Base-by-base conservation (phyloP, 129 eudicot genomes). In the Arctium minus region DNA sequence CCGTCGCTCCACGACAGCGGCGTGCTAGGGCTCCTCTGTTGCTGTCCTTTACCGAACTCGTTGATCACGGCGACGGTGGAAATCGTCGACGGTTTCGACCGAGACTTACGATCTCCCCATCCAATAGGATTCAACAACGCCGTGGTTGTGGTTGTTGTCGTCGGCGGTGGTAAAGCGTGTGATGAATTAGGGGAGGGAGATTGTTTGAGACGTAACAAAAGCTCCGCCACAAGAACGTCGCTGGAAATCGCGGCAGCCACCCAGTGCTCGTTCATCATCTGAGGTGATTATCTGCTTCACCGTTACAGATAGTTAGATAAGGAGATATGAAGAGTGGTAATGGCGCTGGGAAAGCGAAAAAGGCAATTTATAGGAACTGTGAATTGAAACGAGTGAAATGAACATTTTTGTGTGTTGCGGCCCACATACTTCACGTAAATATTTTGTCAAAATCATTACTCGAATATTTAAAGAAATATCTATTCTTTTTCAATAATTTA, bases 81-180 rank as follows among this genome's bases (percentile, higher is more conserved):
- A 70, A 77, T n/a, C 36, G 81, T 29, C n/a, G 74, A 9, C 9
- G 90, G 78, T 39, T 83, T 90, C 12, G 92, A 89, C 7, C 95
- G 90, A 12, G 83, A 90, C 78, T 78, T 88, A 1, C 87, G 88
- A 18, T 86, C 84, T 50, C 92, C 95, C 95, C 95, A 91, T 35
- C 76, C 46, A 3, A 79, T 13, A 42, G 88, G 79, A 74, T 69
- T 72, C 7, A 67, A 46, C 0, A 71, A 33, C 29, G 71, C 2
- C 0, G 83, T 40, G 0, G 83, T 11, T 8, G 83, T 2, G 0
- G 44, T 32, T 39, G 74, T 0, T 65, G 81, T 15, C 7, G 82
- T 27, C 77, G 82, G 11, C 13, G 46, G 74, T 30, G 42, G 35
- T 42, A 42, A 42, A 8, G 50, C 13, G 50, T 8, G 50, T 11